Base-by-base conservation (phyloP, 345 rosid genomes). In the Aegle marmelos region DNA sequence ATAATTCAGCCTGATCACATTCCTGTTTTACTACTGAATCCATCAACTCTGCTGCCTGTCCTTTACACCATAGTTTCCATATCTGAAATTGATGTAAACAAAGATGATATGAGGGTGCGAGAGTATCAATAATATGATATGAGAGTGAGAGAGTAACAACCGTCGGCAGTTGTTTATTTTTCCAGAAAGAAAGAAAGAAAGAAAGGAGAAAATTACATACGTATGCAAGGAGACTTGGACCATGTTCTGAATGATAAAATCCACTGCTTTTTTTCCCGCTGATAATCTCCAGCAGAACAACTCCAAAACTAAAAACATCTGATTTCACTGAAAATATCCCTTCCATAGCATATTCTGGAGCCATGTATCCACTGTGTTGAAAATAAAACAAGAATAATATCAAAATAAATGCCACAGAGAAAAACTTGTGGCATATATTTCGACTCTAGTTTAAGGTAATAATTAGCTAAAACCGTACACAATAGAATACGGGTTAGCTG, bases 1-100 rank as follows among this genome's bases (percentile, higher is more conserved):
- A 45, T 6, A 72, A 28, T 65, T 72, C 31, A 31, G 14, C 39
- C 14, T 6, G 41, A 1, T 25, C 25, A 21, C 58, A 28, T 7
- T 76, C 70, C 39, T 70, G 76, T 9, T 16, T 24, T 13, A 76
- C 24, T 9, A 8, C 68, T 2, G 64, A 65, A 21, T 76, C 79
- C 7, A 30, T 50, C 16, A 76, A 31, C 39, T 75, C 71, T 34
- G 4, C 10, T 21, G 53, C 34, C 6, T 34, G 39, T 39, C n/a
- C 67, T 73, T 73, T 54, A 9, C 66, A 25, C 76, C 68, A 59
- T 16, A 37, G 76, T 73, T 73, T 73, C 76, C 68, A 73, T 24
- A 54, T 53, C 77, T 80, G 71, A 64, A 61, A 45, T 74, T 41
- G 36, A 27, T 41, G 45, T 6, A 25, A 10, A 70, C 7, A 14